Evolutionary conservation across 192 early-diverging fungal species (phyloP), one percentile per base, ranked within the genome.

Genomic region (Linnemannia schmuckeri): DNA sequence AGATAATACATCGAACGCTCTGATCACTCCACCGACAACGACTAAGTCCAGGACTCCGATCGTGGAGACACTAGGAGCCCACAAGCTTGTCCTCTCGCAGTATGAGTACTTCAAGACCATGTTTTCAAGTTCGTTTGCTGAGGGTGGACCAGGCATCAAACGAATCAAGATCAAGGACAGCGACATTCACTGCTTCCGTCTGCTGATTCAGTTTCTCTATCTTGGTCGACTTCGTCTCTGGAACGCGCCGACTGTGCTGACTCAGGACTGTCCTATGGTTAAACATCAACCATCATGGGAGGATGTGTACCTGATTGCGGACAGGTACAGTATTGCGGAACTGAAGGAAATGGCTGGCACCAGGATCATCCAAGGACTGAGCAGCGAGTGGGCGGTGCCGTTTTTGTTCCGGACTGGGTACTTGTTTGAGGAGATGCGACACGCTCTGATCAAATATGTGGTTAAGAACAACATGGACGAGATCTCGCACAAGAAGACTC

Each of bases 341-440:
- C 73, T 84, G 41, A 33, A 70, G 40, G 41, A 12, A 6, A 79
- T 79, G 30, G 83, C 77, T 0, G 78, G n/a, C 0, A 9, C 37
- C 15, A 72, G 52, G n/a, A 79, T 85, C 12, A 27, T 80, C 0
- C 9, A 13, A 6, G 74, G 70, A 57, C 57, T 85, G 40, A 22
- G 52, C 7, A 15, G 52, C 24, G 10, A 22, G 1, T 85, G 83
- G 83, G 83, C 74, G 17, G 73, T 85, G 4, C 40, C 52, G 4
- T 85, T 85, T 49, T 80, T 85, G 74, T 85, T 80, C 75, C 41
- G 83, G 46, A 85, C 83, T 3, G 83, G 63, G 0, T 76, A 80
- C 41, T 27, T 79, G 7, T 85, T 85, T 76, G 68, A 79, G 38
- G 78, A 72, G 22, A 44, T 85, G 55, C 33, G 78, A 35, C 22